Evolutionary conservation across 2,329 filamentous ascomycete species (phyloP).

Genomic region (Pyrenochaeta sp.): DNA sequence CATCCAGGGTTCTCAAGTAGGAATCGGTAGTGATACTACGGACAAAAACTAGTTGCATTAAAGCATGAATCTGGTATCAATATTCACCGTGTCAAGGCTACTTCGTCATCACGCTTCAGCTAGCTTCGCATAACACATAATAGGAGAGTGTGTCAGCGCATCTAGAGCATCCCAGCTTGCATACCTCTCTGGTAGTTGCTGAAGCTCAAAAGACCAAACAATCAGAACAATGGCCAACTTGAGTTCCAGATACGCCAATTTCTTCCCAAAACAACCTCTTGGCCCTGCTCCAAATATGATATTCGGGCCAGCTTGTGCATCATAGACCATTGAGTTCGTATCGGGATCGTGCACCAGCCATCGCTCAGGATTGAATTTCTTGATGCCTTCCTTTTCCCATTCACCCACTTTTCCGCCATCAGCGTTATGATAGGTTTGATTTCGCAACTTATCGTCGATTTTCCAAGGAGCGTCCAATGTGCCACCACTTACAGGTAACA

Average conservation of each 20-base stretch:
- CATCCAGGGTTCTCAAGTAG: too few species aligned
- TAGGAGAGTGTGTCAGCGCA: constrained; percentile 35
- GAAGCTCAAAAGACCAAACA: constrained; percentile 39
- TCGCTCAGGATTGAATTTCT: constrained; percentile 49
- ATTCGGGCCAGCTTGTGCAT: constrained; percentile 29
- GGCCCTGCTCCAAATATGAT: constrained; percentile 34
- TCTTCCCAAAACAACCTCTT: constrained; percentile 34
- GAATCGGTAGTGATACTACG: too few species aligned
- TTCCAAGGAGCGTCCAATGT: constrained; percentile 9
- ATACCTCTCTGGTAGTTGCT: constrained; percentile 24
- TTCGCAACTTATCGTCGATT: constrained; percentile 40
- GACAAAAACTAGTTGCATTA: too few species aligned
- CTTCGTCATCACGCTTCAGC: constrained; percentile 1
- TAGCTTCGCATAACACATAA: constrained; percentile 32
- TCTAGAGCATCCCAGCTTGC: constrained; percentile 28
- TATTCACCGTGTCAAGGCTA: too few species aligned
- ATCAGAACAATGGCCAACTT: constrained; percentile 33
- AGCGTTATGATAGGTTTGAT: constrained; percentile 32
- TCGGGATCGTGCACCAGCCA: constrained; percentile 46
- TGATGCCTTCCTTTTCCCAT: constrained; percentile 37
- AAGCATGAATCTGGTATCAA: too few species aligned
- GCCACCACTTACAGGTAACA: constrained; percentile 32
- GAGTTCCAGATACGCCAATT: constrained; percentile 37
- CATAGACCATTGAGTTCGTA: constrained; percentile 16
- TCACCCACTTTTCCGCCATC: constrained; percentile 27